A percentile compares a stretch with the other conserved stretches of the same genome.
These are phyloP conservation scores for Pichia exigua DNA, from an alignment of 805 yeast genomes.

Conservation along the genomic window DNA sequence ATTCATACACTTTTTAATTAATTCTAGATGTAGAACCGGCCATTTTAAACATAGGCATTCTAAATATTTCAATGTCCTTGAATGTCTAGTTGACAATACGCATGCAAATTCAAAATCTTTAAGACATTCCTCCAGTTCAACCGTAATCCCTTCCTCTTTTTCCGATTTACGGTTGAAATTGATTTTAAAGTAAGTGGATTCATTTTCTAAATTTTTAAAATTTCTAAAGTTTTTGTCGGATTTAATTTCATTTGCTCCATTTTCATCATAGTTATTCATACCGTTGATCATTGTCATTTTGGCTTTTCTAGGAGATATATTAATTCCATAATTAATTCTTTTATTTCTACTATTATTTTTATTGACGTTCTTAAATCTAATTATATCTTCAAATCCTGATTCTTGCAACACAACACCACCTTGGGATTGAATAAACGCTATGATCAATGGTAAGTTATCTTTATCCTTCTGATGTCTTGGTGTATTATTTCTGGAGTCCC, in stretches of 20 bases:
- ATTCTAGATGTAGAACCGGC: conserved; percentile 67
- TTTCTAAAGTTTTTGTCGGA: conserved; percentile 8
- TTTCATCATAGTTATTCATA: not conserved
- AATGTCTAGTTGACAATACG: conserved; percentile 47
- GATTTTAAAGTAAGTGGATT: not conserved
- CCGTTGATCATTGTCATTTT: not conserved
- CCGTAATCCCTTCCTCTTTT: not conserved
- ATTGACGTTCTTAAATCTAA: not conserved
- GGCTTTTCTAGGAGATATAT: conserved; percentile 2
- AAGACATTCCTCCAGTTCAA: conserved; percentile 1
- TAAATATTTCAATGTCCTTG: conserved; percentile 67
- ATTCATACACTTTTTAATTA: conserved; percentile 42
- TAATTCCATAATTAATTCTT: not conserved
- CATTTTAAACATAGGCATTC: conserved; percentile 76
- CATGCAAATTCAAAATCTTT: conserved; percentile 49
- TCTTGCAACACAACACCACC: conserved; percentile 11
- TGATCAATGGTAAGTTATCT: not conserved
- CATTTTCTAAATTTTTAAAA: conserved; percentile 5
- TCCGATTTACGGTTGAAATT: not conserved
- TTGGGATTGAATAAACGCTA: conserved; percentile 4
- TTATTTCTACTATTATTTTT: not conserved
- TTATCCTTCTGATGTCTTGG: conserved; percentile 8
- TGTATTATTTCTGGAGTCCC: conserved; percentile 3
- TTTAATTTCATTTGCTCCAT: not conserved
- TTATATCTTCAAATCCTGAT: conserved; percentile 8